Evolutionary conservation across 2,329 filamentous ascomycete genomes (phyloP), one percentile per base, ranked within the genome.

Genomic region (Elsinoe perseae): DNA sequence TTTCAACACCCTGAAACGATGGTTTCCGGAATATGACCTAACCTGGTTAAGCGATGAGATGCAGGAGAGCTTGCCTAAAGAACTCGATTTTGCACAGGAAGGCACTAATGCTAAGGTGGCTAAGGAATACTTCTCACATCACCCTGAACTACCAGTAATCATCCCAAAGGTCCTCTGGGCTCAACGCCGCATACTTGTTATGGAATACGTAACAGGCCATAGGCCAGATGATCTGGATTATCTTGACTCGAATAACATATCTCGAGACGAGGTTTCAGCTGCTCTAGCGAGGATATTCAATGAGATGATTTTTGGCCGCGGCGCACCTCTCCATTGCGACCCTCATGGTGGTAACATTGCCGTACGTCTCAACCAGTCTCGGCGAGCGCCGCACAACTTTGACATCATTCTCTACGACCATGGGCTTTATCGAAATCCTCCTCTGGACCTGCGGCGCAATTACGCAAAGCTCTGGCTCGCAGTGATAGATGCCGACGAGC

Each of bases 381-480:
- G 80, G 32, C 75, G 78, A 36, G 75, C 76, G 58, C 78, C 83
- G 9, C 60, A 66, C 36, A 97, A 97, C 70, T 98, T 98, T 66
- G 93, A 98, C 68, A 81, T 98, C 55, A 86, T 98, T 56, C 80
- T 98, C 2, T 98, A 98, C 73, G 93, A 98, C 67, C 93, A 98
- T 70, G 95, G 93, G 2, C 79, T 98, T 2, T 98, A 98, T 72
- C 87, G 95, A 57, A 89, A 95, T 63, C 97, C 97, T 54, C 88
- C 91, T 0, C 76, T 83, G 57, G 73, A 82, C 1, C 73, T 96
- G 25, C 85, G 90, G 54, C 83, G 90, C 21, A 88, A 86, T 16
- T 98, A 98, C 65, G 93, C 93, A 54, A 95, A 96, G 71, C 86
- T 98, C 69, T 98, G 93, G 93, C 83, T 98, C 9, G 91, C 93